phyloP scores from a whole-genome alignment of 352 stramenopile genomes.

The Phytophthora tubulina region DNA sequence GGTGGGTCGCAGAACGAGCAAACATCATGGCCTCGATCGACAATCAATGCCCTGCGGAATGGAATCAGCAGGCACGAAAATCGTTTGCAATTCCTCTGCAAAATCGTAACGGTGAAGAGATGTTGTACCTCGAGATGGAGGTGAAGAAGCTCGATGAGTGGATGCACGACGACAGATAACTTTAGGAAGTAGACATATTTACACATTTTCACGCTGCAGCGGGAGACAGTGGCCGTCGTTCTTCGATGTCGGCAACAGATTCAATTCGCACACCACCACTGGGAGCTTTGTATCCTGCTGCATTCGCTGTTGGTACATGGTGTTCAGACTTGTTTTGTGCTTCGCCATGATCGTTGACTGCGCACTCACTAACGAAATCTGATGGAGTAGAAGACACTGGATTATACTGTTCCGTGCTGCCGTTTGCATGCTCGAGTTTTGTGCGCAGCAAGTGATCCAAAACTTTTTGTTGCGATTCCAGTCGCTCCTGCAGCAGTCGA shows the following conservation, averaged over 20 bases:
- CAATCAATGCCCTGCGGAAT: constrained; percentile 49
- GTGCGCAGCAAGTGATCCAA: constrained; percentile 42
- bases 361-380: neutral
- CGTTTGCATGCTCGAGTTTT: constrained; percentile 36
- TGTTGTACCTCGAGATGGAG: constrained; percentile 62
- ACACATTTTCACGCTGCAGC: constrained; percentile 20
- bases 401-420: neutral
- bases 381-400: neutral
- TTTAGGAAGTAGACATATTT: neutral
- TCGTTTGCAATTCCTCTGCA: constrained; percentile 56
- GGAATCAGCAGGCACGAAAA: constrained; percentile 47
- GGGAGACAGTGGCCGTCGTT: constrained; percentile 28
- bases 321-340: neutral
- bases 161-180: constrained; percentile 36
- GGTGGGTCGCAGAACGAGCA: constrained; percentile 68
- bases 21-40: constrained; percentile 77
- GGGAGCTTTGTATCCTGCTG: neutral
- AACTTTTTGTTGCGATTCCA: constrained; percentile 47
- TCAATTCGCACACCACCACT: neutral
- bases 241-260: neutral
- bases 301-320: neutral
- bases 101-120: constrained; percentile 44
- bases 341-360: neutral
- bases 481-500: constrained; percentile 40
- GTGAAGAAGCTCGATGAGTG: constrained; percentile 58